A percentile compares a stretch with the other conserved stretches of the same genome.
These are phyloP conservation scores for Claviceps arundinis DNA, from an alignment of 2,329 filamentous ascomycete species.

Conservation along the genomic window DNA sequence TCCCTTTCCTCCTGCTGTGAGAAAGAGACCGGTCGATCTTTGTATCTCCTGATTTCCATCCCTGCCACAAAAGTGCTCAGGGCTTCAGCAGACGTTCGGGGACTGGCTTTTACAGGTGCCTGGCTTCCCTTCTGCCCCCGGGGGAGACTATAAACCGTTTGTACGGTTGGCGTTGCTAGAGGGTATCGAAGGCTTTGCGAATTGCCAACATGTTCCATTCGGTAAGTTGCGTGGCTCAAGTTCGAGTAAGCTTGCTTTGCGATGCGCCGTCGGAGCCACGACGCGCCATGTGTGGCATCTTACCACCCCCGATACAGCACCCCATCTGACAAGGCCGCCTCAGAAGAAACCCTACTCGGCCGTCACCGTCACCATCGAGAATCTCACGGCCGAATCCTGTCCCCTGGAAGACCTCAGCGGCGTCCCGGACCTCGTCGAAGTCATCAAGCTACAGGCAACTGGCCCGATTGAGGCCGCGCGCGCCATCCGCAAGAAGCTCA, in stretches of 20 bases:
- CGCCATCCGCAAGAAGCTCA: conserved; percentile 93
- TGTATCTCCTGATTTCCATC: too few relatives aligned
- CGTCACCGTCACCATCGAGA: conserved; percentile 84
- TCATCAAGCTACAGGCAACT: conserved; percentile 75
- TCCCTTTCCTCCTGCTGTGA: not conserved
- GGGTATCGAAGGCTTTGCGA: not conserved
- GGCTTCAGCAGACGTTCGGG: too few relatives aligned
- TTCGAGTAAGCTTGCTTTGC: not conserved
- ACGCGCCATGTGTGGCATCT: too few relatives aligned
- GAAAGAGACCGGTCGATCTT: not conserved
- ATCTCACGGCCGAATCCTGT: conserved; percentile 76
- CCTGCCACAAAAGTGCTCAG: too few relatives aligned
- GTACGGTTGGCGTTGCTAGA: too few relatives aligned
- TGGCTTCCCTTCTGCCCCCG: too few relatives aligned
- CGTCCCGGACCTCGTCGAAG: conserved; percentile 87
- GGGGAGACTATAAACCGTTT: too few relatives aligned
- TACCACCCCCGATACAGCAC: not conserved
- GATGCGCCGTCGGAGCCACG: too few relatives aligned
- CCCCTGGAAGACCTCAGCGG: conserved; percentile 85
- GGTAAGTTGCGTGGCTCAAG: conserved; percentile 8
- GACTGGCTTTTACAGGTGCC: too few relatives aligned
- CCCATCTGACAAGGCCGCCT: not conserved
- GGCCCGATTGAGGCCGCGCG: conserved; percentile 83
- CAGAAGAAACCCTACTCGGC: conserved; percentile 74
- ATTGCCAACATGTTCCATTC: conserved; percentile 16